Evolutionary conservation across 164 flowering plant species (phyloP).

Genomic region (Hamamelis virginiana): DNA sequence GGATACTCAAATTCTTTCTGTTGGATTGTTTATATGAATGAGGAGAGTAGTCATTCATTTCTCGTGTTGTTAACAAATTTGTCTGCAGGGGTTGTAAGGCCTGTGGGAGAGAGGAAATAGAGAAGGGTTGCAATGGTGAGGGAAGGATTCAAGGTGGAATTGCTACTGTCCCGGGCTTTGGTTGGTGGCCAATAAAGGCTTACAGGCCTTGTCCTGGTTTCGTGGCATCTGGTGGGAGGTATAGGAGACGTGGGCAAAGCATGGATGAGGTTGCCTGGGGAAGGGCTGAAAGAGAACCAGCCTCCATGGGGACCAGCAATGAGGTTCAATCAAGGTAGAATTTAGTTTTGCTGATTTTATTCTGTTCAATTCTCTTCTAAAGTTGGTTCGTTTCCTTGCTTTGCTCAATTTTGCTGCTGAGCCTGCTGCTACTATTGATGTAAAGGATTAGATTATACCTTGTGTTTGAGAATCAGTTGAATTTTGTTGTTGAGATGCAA

Average conservation of each 20-base stretch:
- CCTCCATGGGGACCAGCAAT: conserved; percentile 15
- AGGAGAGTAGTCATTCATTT: neutral
- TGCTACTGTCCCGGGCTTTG: conserved; percentile 90
- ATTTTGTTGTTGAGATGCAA: neutral
- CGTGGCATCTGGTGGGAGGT: conserved; percentile 88
- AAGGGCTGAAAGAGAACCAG: conserved; percentile 24
- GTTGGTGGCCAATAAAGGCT: conserved; percentile 99
- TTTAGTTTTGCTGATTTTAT: neutral
- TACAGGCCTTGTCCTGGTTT: conserved; percentile 91
- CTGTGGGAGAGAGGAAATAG: conserved; percentile 77
- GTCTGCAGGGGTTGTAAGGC: conserved; percentile 65
- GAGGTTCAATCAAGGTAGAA: conserved; percentile 52
- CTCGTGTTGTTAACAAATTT: neutral
- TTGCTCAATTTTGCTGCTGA: no score
- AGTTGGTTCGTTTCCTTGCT: no score
- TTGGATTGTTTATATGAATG: neutral
- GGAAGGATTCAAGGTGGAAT: conserved; percentile 99
- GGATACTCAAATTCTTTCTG: neutral
- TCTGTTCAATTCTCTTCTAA: neutral
- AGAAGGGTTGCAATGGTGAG: conserved; percentile 92
- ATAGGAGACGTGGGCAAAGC: conserved; percentile 79
- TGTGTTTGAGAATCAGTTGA: neutral
- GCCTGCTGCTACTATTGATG: no score
- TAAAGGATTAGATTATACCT: neutral
- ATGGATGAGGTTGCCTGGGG: conserved; percentile 96